These are phyloP conservation scores for Dendrobium nobile DNA, from an alignment of 106 monocot species.

Conservation along the genomic window DNA sequence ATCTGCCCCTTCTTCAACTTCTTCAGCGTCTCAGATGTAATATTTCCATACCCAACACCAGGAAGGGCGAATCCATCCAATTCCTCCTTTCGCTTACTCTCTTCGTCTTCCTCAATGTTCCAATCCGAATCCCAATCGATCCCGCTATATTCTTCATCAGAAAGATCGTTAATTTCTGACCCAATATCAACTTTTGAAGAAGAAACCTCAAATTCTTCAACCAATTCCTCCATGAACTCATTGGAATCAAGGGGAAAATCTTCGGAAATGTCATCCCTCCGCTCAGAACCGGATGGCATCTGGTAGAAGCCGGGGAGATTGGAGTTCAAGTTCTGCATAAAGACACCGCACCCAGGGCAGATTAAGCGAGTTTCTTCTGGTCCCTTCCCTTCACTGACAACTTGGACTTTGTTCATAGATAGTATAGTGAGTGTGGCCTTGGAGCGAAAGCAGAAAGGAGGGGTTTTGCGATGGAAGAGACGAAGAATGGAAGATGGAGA, in stretches of 20 bases:
- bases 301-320: conserved; percentile 78
- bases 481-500: neutral
- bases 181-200: conserved; percentile 32
- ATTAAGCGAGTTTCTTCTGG: conserved; percentile 41
- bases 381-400: conserved; percentile 75
- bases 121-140: conserved; percentile 53
- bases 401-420: neutral
- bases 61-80: conserved; percentile 73
- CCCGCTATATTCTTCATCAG: conserved; percentile 15
- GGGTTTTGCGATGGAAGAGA: conserved; percentile 5
- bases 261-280: neutral
- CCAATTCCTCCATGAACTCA: conserved; percentile 27
- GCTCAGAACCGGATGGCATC: conserved; percentile 11
- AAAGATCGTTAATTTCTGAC: conserved; percentile 13
- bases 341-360: conserved; percentile 91
- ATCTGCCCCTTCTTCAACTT: conserved; percentile 62
- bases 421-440: conserved; percentile 7
- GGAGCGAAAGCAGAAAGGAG: conserved; percentile 17
- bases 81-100: conserved; percentile 41
- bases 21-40: conserved; percentile 53
- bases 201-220: conserved; percentile 18
- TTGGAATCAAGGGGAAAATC: conserved; percentile 16
- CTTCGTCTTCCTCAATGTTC: conserved; percentile 38
- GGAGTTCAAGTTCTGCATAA: conserved; percentile 81
- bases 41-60: conserved; percentile 82